Evolutionary conservation across 805 yeast genomes (phyloP).

Genomic region (Myxozyma lipomycoides): DNA sequence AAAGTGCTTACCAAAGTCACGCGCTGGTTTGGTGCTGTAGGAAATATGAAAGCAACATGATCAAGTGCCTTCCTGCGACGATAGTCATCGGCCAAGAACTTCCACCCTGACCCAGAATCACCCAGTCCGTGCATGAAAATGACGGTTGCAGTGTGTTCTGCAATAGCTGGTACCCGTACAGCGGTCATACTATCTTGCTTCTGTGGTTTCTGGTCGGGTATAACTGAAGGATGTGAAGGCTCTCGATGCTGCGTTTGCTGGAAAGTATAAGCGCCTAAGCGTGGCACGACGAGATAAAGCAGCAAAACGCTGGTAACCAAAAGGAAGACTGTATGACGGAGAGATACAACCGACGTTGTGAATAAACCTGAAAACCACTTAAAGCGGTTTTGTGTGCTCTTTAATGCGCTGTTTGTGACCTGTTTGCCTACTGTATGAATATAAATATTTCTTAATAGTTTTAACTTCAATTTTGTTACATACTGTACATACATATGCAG

Average conservation of each 20-base stretch:
- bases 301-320: slow-evolving; percentile 1
- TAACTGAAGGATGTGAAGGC: not conserved
- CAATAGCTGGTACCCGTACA: slow-evolving; percentile 27
- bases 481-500: no score
- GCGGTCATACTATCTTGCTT: slow-evolving; percentile 15
- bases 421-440: no score
- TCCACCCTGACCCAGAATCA: slow-evolving; percentile 88
- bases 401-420: no score
- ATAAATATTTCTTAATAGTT: no score
- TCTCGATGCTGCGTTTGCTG: not conserved
- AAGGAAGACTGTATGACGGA: not conserved
- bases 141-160: slow-evolving; percentile 29
- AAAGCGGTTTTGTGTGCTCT: no score
- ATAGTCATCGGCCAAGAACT: slow-evolving; percentile 66
- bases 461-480: no score
- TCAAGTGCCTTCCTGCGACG: slow-evolving; percentile 41
- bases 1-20: slow-evolving; percentile 46
- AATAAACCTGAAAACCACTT: no score
- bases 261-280: not conserved
- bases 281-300: slow-evolving; percentile 1
- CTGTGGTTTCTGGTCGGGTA: not conserved
- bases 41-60: slow-evolving; percentile 73
- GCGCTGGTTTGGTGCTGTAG: slow-evolving; percentile 77
- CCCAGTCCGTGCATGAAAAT: slow-evolving; percentile 73
- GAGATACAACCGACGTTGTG: not conserved